phyloP scores from a whole-genome alignment of 257 asterid species.

The Anisodus tanguticus region DNA sequence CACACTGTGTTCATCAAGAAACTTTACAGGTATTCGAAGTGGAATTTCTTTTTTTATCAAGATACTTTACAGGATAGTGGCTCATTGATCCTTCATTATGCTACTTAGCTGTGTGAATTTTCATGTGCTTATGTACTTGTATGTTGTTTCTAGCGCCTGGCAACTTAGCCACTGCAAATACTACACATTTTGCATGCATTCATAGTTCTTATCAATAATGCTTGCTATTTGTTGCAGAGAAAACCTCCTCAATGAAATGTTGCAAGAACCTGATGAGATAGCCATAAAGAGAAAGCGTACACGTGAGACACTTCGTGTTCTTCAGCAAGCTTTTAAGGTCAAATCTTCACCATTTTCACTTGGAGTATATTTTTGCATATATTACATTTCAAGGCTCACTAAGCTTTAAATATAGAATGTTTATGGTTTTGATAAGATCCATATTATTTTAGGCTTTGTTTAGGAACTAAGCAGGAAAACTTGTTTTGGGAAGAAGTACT shows the following conservation, averaged over 20 bases:
- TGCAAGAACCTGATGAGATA: constrained; percentile 97
- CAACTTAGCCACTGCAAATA: constrained; percentile 10
- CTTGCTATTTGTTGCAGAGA: constrained; percentile 56
- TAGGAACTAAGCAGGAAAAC: background rate
- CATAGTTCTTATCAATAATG: background rate
- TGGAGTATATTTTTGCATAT: background rate
- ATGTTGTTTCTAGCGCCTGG: background rate
- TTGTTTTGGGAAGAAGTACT: constrained; percentile 19
- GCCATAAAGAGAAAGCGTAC: constrained; percentile 88
- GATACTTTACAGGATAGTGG: constrained; percentile 52
- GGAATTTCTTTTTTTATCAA: constrained; percentile 37
- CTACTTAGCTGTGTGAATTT: background rate
- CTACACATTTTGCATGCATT: background rate
- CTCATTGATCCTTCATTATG: constrained; percentile 22
- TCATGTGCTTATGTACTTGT: background rate
- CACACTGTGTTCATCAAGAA: constrained; percentile 71
- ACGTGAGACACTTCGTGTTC: constrained; percentile 79
- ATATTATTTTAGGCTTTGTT: background rate
- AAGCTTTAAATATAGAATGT: background rate
- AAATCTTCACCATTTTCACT: constrained; percentile 35
- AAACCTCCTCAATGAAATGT: constrained; percentile 85
- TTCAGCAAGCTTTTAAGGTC: constrained; percentile 95
- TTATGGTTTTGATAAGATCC: background rate
- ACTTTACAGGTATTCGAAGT: constrained; percentile 70
- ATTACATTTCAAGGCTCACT: constrained; percentile 19